Conservation (phyloP, 768 basidiomycete genomes). For the Phanerodontia chrysosporium region DNA sequence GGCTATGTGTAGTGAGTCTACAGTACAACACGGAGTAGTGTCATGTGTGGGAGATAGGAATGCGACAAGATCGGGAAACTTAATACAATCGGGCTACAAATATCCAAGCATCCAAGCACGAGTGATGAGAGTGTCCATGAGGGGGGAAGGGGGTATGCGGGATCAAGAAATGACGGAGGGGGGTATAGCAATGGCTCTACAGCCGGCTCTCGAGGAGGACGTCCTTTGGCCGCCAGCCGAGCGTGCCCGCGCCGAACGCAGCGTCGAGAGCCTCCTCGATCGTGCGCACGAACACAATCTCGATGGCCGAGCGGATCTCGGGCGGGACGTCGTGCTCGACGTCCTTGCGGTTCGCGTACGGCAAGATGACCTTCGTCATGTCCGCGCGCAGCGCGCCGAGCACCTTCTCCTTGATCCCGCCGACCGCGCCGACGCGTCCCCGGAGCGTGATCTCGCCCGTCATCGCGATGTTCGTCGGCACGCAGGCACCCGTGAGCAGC, state of each 20-base stretch:
- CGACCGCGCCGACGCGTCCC: constrained; percentile 78
- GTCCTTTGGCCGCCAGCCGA: constrained; percentile 45
- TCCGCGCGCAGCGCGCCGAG: constrained; percentile 87
- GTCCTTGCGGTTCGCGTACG: constrained; percentile 81
- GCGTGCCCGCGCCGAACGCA: constrained; percentile 68
- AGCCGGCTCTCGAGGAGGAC: constrained; percentile 11
- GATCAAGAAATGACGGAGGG: background rate
- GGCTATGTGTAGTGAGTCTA: background rate
- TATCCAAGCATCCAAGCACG: background rate
- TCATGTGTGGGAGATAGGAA: background rate
- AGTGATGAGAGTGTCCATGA: background rate
- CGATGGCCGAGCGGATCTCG: constrained; percentile 69
- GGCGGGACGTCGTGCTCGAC: constrained; percentile 80
- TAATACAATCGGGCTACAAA: background rate
- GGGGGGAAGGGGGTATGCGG: no score
- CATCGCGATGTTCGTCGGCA: constrained; percentile 76
- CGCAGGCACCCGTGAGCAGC: constrained; percentile 69
- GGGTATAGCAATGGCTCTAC: background rate
- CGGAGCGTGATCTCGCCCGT: constrained; percentile 92
- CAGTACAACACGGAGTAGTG: background rate
- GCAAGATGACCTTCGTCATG: constrained; percentile 79
- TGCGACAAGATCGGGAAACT: background rate
- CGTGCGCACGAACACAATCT: constrained; percentile 78
- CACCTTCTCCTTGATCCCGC: constrained; percentile 90
- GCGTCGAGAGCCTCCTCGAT: constrained; percentile 79